Base-by-base conservation (phyloP, 1,139 yeast species). In the Kodamaea fungicola region DNA sequence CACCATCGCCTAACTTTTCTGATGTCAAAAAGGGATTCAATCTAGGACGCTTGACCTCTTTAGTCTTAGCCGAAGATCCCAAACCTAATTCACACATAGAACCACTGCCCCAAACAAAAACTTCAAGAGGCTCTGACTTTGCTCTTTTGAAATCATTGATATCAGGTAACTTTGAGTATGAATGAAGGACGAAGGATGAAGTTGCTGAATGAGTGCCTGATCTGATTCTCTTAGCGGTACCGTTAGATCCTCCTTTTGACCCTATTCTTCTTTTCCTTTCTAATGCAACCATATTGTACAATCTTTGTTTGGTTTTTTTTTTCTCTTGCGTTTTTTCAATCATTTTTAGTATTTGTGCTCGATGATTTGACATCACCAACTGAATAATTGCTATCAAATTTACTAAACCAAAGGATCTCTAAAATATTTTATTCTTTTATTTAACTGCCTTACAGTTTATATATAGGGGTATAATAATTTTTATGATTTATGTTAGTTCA, bases 21-120 rank as follows among this genome's bases (percentile, higher is more conserved):
- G 64, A 62, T 2, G 78, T 70, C 44, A 92, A 70, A 43, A 68
- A 78, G 2, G 96, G 90, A 50, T 90, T 92, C 54, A 90, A 67
- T 49, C 98, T 76, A 9, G 99, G 99, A 52, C 99, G 78, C 56
- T 90, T 92, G 13, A 92, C 97, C 58, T 90, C 96, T 46, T 89
- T 88, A 28, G 87, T 92, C 45, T 74, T 82, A 2, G 95, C 86
- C 24, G 71, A 75, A 8, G 97, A 97, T 0, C 98, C 99, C 10
- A 92, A 70, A 1, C 98, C 99, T 27, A 92, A 70, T 57, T 94
- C 98, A 67, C 97, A 89, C 90, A 92, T 90, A 1, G 96, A 82
- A 1, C 98, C 98, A 1, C 95, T 78, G 25, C 99, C 99, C 84
- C 95, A 92, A 28, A 87, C 95, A 57, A 85, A 92, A 2, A 92